Percentiles rank a stretch among this genome's conserved stretches.
These are phyloP conservation scores for Perkinsus marinus DNA, from an alignment of 169 alveolate genomes.

Conservation along the genomic window DNA sequence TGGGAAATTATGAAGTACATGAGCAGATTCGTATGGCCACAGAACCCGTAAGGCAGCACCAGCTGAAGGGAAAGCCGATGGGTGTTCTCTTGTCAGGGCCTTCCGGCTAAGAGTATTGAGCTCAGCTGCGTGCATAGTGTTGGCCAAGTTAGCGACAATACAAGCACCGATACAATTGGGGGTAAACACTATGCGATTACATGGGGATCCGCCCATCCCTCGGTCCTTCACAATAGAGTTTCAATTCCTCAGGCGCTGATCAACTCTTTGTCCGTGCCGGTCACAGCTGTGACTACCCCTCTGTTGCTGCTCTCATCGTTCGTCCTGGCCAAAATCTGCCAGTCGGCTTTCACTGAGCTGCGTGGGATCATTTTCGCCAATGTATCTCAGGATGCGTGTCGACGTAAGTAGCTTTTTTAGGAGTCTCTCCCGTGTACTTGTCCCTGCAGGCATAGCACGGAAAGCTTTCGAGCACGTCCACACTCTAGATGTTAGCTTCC, in stretches of 20 bases:
- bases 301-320: not conserved
- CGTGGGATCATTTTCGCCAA: not conserved
- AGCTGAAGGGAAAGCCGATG: not conserved
- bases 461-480: constrained; percentile 25
- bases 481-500: constrained; percentile 8
- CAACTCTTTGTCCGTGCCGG: not conserved
- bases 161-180: not conserved
- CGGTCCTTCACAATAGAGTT: not conserved
- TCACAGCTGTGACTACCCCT: not conserved
- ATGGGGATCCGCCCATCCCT: too few species aligned
- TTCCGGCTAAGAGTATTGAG: not conserved
- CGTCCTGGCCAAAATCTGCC: not conserved
- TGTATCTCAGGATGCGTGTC: not conserved
- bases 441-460: constrained; percentile 5
- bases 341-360: not conserved
- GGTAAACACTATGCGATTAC: not conserved
- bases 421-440: too few species aligned
- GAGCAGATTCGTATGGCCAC: not conserved
- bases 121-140: not conserved
- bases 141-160: not conserved
- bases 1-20: not conserved
- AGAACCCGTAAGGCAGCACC: not conserved
- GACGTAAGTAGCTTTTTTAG: not conserved
- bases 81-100: not conserved
- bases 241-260: not conserved